phyloP scores from a whole-genome alignment of 495 filamentous ascomycete species.

The Daldinia childiae region DNA sequence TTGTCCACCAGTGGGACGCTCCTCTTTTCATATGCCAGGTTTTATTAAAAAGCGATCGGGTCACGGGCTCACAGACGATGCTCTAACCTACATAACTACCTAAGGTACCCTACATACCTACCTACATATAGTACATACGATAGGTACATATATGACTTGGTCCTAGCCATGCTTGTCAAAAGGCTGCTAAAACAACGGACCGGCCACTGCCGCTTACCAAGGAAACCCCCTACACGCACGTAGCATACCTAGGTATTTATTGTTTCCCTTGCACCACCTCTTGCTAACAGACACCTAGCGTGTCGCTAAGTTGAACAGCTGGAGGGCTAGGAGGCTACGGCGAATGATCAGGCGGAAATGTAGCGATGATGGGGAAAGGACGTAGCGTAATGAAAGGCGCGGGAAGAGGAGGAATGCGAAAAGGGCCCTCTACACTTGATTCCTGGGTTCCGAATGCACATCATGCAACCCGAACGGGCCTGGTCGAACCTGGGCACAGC shows the following conservation, averaged over 20 bases:
- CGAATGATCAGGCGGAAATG: constrained; percentile 19
- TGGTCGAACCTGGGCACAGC: constrained; percentile 36
- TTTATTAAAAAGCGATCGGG: constrained; percentile 44
- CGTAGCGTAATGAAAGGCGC: constrained; percentile 17
- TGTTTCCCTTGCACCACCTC: constrained; percentile 28
- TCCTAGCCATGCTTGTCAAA: constrained; percentile 40
- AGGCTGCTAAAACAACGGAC: constrained; percentile 39
- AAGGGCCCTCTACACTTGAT: constrained; percentile 16
- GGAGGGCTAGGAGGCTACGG: constrained; percentile 13
- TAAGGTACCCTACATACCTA: background rate
- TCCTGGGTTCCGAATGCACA: constrained; percentile 44
- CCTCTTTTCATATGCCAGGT: constrained; percentile 47
- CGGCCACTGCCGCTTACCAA: constrained; percentile 43
- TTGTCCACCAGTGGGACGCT: constrained; percentile 40
- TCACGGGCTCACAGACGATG: constrained; percentile 41
- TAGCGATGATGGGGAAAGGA: constrained; percentile 1
- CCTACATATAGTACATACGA: background rate
- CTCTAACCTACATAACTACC: background rate
- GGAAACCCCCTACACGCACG: constrained; percentile 31
- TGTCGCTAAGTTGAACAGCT: constrained; percentile 33
- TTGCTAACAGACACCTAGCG: constrained; percentile 24
- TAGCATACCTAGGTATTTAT: constrained; percentile 36
- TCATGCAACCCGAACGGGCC: constrained; percentile 43
- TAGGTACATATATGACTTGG: constrained; percentile 21
- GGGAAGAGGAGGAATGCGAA: constrained; percentile 4